These are phyloP conservation scores for Pythium dissimile DNA, from an alignment of 352 stramenopile species.

Conservation along the genomic window DNA sequence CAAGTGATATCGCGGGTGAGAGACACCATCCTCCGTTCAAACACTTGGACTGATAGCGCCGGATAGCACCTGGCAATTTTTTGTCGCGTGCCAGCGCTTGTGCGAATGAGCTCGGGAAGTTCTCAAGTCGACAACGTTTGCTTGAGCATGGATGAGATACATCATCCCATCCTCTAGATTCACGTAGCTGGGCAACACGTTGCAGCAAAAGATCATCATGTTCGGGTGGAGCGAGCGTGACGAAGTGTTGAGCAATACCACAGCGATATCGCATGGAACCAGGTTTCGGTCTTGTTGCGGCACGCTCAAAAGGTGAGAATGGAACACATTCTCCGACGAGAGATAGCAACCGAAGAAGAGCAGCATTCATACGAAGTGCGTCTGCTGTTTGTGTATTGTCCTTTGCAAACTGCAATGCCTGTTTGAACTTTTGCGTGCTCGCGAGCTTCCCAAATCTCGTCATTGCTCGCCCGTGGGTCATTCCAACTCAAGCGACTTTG, in stretches of 20 bases:
- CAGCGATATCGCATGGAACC: slow-evolving; percentile 19
- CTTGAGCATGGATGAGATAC: background rate
- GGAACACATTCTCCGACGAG: slow-evolving; percentile 18
- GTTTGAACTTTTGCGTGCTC: too few relatives aligned
- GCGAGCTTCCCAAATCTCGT: too few relatives aligned
- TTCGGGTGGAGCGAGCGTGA: slow-evolving; percentile 22
- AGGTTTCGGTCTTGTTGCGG: slow-evolving; percentile 17
- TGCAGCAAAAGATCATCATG: slow-evolving; percentile 22
- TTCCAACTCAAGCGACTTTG: too few relatives aligned
- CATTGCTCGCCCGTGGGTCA: too few relatives aligned
- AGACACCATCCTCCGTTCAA: too few relatives aligned
- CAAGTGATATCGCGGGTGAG: background rate
- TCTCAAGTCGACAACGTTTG: background rate
- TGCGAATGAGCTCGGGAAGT: too few relatives aligned
- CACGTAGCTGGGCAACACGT: slow-evolving; percentile 1
- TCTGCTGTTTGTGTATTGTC: too few relatives aligned
- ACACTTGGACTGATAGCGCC: too few relatives aligned
- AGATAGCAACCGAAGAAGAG: slow-evolving; percentile 16
- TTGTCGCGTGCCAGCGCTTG: too few relatives aligned
- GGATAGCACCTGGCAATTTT: too few relatives aligned
- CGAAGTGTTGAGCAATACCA: slow-evolving; percentile 19
- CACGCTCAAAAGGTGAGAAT: slow-evolving; percentile 28
- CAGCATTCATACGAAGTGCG: slow-evolving; percentile 19
- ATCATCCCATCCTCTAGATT: background rate
- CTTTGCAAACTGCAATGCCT: too few relatives aligned